Conservation (phyloP, 148 eudicot species). For the Amaranthus cruentus region DNA sequence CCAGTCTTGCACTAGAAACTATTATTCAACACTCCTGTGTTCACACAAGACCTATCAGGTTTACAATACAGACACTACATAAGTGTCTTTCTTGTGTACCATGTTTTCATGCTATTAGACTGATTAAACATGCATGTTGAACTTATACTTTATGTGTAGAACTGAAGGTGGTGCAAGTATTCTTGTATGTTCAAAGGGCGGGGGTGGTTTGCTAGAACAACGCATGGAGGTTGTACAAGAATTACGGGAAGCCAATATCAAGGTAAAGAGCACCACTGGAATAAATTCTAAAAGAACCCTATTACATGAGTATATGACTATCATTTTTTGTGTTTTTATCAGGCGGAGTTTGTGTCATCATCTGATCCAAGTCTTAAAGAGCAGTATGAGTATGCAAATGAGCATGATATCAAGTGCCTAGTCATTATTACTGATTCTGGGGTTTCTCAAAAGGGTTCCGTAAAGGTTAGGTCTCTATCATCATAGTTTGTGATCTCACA, state of each 20-base stretch:
- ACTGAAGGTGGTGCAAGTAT: constrained; percentile 40
- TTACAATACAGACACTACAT: neutral
- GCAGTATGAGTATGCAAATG: constrained; percentile 95
- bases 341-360: constrained; percentile 81
- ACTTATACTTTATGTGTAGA: constrained; percentile 30
- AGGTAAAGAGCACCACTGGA: constrained; percentile 31
- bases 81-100: neutral
- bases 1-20: constrained; percentile 85
- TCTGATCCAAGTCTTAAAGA: constrained; percentile 96
- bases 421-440: constrained; percentile 76
- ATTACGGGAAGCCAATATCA: constrained; percentile 81
- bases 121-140: neutral
- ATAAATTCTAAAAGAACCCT: neutral
- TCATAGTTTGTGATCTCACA: too few species aligned
- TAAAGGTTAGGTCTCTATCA: constrained; percentile 45
- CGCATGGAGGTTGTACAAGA: constrained; percentile 90
- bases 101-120: neutral
- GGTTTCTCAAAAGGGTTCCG: constrained; percentile 65
- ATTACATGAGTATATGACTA: constrained; percentile 1
- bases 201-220: constrained; percentile 79
- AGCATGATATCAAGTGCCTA: constrained; percentile 85
- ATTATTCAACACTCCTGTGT: constrained; percentile 59
- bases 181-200: constrained; percentile 92
- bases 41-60: constrained; percentile 67
- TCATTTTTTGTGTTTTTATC: constrained; percentile 14